phyloP scores from a whole-genome alignment of 2,329 filamentous ascomycete species.

The Nemania sp. region DNA sequence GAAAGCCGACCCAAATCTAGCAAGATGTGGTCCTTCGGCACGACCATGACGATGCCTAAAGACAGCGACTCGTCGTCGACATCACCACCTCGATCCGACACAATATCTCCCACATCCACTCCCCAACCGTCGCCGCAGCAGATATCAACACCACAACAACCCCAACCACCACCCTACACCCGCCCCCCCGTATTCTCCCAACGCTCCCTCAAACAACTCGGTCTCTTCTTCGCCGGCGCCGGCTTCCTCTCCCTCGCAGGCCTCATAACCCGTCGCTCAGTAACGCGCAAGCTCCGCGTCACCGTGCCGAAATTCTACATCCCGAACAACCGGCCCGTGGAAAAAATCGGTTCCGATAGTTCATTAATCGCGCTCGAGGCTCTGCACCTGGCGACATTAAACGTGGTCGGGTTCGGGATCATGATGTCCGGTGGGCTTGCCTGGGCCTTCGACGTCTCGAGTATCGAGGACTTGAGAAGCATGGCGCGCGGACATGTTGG shows the following conservation, averaged over 20 bases:
- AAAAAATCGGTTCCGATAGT: constrained; percentile 59
- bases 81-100: constrained; percentile 1
- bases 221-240: constrained; percentile 74
- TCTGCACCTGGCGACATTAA: constrained; percentile 82
- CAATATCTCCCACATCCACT: constrained; percentile 1
- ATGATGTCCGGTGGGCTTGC: constrained; percentile 73
- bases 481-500: constrained; percentile 51
- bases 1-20: background rate
- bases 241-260: constrained; percentile 75
- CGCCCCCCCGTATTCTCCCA: constrained; percentile 43
- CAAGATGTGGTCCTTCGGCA: constrained; percentile 42
- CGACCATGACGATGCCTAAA: constrained; percentile 41
- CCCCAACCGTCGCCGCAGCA: constrained; percentile 19
- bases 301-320: constrained; percentile 73
- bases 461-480: constrained; percentile 64
- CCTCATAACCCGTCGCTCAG: constrained; percentile 70
- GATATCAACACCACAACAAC: constrained; percentile 9
- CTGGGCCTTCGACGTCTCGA: constrained; percentile 77
- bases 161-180: constrained; percentile 20
- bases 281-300: constrained; percentile 63
- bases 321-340: constrained; percentile 53
- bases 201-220: constrained; percentile 63
- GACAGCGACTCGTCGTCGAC: constrained; percentile 31
- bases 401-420: constrained; percentile 75
- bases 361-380: constrained; percentile 79